Base-by-base conservation (phyloP, 352 stramenopile species). In the Elongisporangium anandrum region DNA sequence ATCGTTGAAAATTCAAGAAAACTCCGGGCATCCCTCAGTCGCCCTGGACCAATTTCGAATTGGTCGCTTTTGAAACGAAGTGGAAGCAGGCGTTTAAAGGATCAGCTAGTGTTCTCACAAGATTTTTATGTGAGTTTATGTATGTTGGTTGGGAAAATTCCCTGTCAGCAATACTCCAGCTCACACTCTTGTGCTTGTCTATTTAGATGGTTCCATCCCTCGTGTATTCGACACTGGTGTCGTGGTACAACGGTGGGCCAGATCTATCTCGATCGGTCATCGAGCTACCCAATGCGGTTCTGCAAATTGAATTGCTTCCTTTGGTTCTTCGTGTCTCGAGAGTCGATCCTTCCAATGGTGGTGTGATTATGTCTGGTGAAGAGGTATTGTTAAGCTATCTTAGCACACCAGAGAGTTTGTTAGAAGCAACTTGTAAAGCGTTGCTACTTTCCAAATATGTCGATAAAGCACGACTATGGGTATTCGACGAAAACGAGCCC, bases 171-270 rank as follows among this genome's bases (percentile, higher is more conserved):
- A 8, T 41, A 19, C 19, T n/a, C 48, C 34, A 39, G 22, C 9
- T 58, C 23, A n/a, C 52, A 10, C 38, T 38, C 13, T 15, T 60
- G 19, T 59, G 22, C n/a, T 26, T 58, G 21, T 57, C 50, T 4
- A 20, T 68, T 17, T 63, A 95, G 84, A 62, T 94, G 51, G 67
- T 95, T 26, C 86, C 86, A 21, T 79, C 79, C 0, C 52, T 77
- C 22, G 81, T 86, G 9, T 91, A 93, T 63, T 52, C 64, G 3
- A 72, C 87, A 47, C 65, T 95, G n/a, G 70, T 82, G 20, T 65
- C 77, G 16, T 95, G 86, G 86, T 95, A 94, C 52, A 89, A 64
- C 54, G 86, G 86, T 21, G 86, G 86, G 5, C 86, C 86, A 0
- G 75, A 92, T 48, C 66, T 94, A 26, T 63, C 79, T 15, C 73